Conservation (phyloP, 2,329 filamentous ascomycete genomes). For the Didymella sp. region DNA sequence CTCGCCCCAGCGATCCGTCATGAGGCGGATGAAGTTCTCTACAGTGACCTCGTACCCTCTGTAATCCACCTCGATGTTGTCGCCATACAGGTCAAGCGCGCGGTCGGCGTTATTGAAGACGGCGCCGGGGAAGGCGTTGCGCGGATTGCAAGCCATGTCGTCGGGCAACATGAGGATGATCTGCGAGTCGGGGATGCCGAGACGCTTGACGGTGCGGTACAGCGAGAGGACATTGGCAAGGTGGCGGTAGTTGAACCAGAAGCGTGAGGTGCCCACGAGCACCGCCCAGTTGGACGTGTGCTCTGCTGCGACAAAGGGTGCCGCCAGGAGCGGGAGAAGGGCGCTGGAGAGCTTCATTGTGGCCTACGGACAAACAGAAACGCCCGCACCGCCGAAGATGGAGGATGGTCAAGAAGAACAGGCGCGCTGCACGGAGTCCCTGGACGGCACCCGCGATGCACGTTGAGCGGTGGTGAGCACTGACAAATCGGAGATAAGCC, state of each 20-base stretch:
- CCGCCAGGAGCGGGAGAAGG: slow-evolving; percentile 39
- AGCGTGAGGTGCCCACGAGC: slow-evolving; percentile 95
- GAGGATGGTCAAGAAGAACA: neutral
- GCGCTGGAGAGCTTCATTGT: slow-evolving; percentile 38
- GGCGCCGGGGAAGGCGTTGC: slow-evolving; percentile 95
- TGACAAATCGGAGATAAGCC: slow-evolving; percentile 46
- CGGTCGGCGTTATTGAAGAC: slow-evolving; percentile 99
- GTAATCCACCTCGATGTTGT: slow-evolving; percentile 99
- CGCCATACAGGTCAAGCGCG: slow-evolving; percentile 93
- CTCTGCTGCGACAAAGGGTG: slow-evolving; percentile 63
- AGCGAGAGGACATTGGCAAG: slow-evolving; percentile 96
- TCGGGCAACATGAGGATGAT: slow-evolving; percentile 99
- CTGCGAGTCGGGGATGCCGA: slow-evolving; percentile 96
- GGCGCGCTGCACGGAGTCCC: slow-evolving; percentile 1
- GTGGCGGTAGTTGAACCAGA: slow-evolving; percentile 99
- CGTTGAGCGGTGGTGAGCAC: slow-evolving; percentile 30
- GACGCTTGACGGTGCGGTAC: slow-evolving; percentile 96
- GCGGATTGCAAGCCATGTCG: slow-evolving; percentile 99
- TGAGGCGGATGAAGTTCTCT: slow-evolving; percentile 94
- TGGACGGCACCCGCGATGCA: slow-evolving; percentile 22
- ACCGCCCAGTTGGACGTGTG: slow-evolving; percentile 99
- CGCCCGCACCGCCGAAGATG: neutral
- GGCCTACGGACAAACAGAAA: neutral
- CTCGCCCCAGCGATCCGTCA: slow-evolving; percentile 92
- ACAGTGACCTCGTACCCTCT: slow-evolving; percentile 98